Evolutionary conservation across 805 yeast species (phyloP).

Genomic region (Nakazawaea sp.): DNA sequence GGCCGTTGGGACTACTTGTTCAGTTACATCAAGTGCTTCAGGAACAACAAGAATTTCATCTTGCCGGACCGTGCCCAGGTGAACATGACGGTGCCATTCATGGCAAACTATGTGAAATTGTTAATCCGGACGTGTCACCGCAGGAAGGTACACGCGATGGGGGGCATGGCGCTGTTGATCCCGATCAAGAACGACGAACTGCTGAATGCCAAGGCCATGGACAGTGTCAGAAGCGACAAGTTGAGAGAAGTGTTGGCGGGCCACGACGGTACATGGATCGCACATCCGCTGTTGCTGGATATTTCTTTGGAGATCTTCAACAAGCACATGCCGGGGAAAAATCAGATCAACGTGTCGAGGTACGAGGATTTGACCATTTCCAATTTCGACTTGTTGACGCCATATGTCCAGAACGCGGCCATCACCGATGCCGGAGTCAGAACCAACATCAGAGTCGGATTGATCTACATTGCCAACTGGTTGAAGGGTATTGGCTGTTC

Average conservation of each 20-base stretch:
- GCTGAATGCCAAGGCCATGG: slow-evolving; percentile 59
- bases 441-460: slow-evolving; percentile 54
- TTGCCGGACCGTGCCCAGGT: slow-evolving; percentile 68
- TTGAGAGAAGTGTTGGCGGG: slow-evolving; percentile 62
- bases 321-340: slow-evolving; percentile 70
- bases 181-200: slow-evolving; percentile 60
- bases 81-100: slow-evolving; percentile 63
- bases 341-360: slow-evolving; percentile 44
- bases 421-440: slow-evolving; percentile 65
- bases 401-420: slow-evolving; percentile 48
- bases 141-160: slow-evolving; percentile 72
- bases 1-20: slow-evolving; percentile 77
- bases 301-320: slow-evolving; percentile 64
- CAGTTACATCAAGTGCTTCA: slow-evolving; percentile 59
- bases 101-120: slow-evolving; percentile 58
- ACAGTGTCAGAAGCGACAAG: slow-evolving; percentile 61
- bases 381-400: slow-evolving; percentile 55
- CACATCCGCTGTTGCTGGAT: slow-evolving; percentile 65
- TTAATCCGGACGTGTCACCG: slow-evolving; percentile 63
- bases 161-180: slow-evolving; percentile 76
- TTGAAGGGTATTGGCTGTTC: slow-evolving; percentile 66
- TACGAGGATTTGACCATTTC: slow-evolving; percentile 41
- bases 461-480: slow-evolving; percentile 72
- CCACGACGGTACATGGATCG: slow-evolving; percentile 76
- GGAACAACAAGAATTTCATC: slow-evolving; percentile 54